Evolutionary conservation across 768 basidiomycete genomes (phyloP), one percentile per base, ranked within the genome.

Genomic region (Hysterangium stoloniferum): DNA sequence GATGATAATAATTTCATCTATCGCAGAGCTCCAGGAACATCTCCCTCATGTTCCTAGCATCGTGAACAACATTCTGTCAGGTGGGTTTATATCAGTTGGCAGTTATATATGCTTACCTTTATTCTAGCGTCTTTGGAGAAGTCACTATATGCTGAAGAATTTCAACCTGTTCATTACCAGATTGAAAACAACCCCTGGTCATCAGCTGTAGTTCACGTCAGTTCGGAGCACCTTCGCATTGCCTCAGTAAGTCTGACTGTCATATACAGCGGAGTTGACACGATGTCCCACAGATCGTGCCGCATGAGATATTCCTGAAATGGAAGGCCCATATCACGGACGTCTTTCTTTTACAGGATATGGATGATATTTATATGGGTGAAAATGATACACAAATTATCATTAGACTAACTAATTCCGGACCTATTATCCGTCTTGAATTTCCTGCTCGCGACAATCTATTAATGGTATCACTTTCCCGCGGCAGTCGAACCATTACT

Each of bases 301-400:
- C n/a, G n/a, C n/a, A n/a, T n/a, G n/a, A n/a, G n/a, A n/a, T n/a
- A n/a, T n/a, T n/a, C n/a, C n/a, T n/a, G n/a, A n/a, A n/a, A n/a
- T n/a, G n/a, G n/a, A n/a, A 41, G 83, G 82, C 3, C 76, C 83
- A 2, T 68, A 79, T 84, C 2, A 86, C 84, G 0, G 92, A 96
- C 58, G 79, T 95, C 48, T 81, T 94, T 45, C 75, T 79, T 5
- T 66, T 93, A 17, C 66, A 75, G 3, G 91, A 94, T 53, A 76
- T 96, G 55, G 90, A 88, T 66, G 92, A 96, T 57, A 77, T 89
- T 1, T 87, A 90, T 66, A 86, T 85, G 37, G 80, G 91, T 20
- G n/a, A 9, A 19, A 34, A 48, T 6, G 38, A 51, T 5, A 13
- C n/a, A 6, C 27, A 31, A 15, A 9, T 51, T 27, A 27, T 42